Evolutionary conservation across 2,329 filamentous ascomycete species (phyloP).

Genomic region (Parascedosporium putredinis): DNA sequence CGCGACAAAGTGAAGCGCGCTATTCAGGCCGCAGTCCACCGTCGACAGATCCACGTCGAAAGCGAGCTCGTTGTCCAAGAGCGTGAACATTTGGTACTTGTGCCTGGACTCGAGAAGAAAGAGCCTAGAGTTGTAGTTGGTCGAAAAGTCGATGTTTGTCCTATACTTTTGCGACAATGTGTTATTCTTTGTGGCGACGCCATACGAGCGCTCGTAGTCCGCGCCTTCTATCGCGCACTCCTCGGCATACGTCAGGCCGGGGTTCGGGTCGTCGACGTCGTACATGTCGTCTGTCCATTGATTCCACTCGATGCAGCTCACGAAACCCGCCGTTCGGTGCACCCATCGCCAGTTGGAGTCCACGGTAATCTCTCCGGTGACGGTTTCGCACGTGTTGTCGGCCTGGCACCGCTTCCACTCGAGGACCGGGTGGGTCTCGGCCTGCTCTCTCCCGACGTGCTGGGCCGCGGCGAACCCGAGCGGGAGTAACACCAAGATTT

Average conservation of each 20-base stretch:
- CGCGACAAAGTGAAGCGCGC: constrained; percentile 49
- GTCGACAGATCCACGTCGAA: constrained; percentile 57
- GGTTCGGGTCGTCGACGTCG: constrained; percentile 18
- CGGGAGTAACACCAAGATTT: constrained; percentile 12
- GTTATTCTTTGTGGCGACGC: constrained; percentile 33
- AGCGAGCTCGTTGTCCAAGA: constrained; percentile 52
- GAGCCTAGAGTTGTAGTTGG: constrained; percentile 35
- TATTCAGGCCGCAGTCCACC: constrained; percentile 54
- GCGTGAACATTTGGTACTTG: constrained; percentile 49
- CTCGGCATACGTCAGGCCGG: constrained; percentile 21
- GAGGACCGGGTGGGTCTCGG: constrained; percentile 32
- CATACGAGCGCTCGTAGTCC: constrained; percentile 31
- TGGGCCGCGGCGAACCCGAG: constrained; percentile 27
- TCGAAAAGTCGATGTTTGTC: constrained; percentile 32
- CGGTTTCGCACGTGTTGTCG: constrained; percentile 27
- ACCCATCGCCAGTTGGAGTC: constrained; percentile 21
- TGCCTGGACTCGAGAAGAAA: constrained; percentile 46
- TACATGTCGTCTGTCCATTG: constrained; percentile 24
- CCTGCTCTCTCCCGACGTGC: constrained; percentile 24
- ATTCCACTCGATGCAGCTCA: constrained; percentile 39
- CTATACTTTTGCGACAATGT: constrained; percentile 40
- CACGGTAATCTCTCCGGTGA: constrained; percentile 33
- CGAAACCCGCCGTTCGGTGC: constrained; percentile 27
- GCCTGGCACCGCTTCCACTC: constrained; percentile 32
- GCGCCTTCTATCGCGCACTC: constrained; percentile 37